Evolutionary conservation across 192 early-diverging fungal genomes (phyloP), one percentile per base, ranked within the genome.

Genomic region (Coemansia sp.): DNA sequence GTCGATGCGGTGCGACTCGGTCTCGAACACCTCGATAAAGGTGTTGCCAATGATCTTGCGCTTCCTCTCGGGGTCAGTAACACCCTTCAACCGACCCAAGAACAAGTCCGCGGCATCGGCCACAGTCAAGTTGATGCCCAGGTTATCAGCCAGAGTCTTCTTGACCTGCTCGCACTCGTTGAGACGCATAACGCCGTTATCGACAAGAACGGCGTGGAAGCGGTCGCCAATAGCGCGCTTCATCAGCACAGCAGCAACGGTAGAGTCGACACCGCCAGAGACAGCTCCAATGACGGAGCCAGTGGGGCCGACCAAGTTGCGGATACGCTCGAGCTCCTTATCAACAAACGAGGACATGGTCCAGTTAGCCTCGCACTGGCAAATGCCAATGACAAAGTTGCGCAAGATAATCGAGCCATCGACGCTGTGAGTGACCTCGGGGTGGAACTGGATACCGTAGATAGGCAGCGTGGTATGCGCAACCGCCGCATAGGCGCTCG

Each of bases 11-110:
- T 86, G 85, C 73, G 94, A 93, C 79, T 98, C 93, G 28, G 86
- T 84, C 83, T 98, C 96, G 72, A 99, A 99, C 26, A 99, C 94
- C 80, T 99, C 94, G 59, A 99, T 93, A 68, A 99, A 99, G 34
- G 96, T 94, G 88, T 97, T 96, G 53, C 96, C 96, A 59, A 99
- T 99, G 71, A 99, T 95, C 86, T 96, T 99, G 75, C 96, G 89
- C 91, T 99, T 99, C 75, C 88, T 84, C 79, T 99, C 96, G 37
- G 96, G 96, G 65, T 99, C 94, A 18, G 88, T 94, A 56, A 96
- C 88, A 53, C 95, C 96, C 79, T 91, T 91, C 50, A 99, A 86
- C 11, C 91, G 88, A 41, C 83, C 84, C 59, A 94, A 72, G 85
- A 97, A 97, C 57, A 92, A 82, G 21, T 93, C 90, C 23, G 88